Evolutionary conservation across 192 early-diverging fungal species (phyloP), one percentile per base, ranked within the genome.

Genomic region (Kappamyces sp.): DNA sequence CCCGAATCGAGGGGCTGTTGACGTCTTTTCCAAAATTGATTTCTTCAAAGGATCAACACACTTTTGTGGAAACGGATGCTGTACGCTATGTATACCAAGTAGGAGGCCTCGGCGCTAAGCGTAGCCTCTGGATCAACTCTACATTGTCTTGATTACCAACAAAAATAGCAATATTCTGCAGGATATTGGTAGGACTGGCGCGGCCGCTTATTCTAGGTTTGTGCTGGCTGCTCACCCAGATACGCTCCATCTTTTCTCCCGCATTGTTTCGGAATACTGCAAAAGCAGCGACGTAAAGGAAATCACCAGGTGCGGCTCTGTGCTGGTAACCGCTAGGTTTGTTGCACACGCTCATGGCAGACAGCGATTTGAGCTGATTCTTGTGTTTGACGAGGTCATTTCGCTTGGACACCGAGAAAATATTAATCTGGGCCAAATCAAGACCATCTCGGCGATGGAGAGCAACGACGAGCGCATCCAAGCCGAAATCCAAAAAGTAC

Each of bases 21-120:
- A 91, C 90, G 7, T 93, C 94, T 50, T 98, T 98, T 60, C 96
- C 96, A 45, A 99, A 97, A 77, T 78, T 99, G 47, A 90, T 96
- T 62, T 86, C 85, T 47, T 69, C 85, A 5, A 84, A 81, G 15
- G 86, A 96, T 62, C 94, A 99, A 73, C 93, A 96, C 66, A 97
- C 96, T 30, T 97, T 91, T 29, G 86, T 97, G 30, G 94, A 99
- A 64, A 97, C 96, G 0, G 96, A 99, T 30, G 75, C 89, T 54
- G 90, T 99, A 32, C 90, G 96, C 47, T 99, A 93, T 72, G 91
- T 99, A 41, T 99, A 99, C 76, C 96, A 79, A 68, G 76, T 78
- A 63, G 12, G 47, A 8, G 36, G 34, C 31, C 11, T 39, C 59
- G 33, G 29, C 41, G 15, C 30, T 52, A 47, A 35, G 6, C 31